Evolutionary conservation across 345 rosid species (phyloP).

Genomic region (Microthlaspi erraticum): DNA sequence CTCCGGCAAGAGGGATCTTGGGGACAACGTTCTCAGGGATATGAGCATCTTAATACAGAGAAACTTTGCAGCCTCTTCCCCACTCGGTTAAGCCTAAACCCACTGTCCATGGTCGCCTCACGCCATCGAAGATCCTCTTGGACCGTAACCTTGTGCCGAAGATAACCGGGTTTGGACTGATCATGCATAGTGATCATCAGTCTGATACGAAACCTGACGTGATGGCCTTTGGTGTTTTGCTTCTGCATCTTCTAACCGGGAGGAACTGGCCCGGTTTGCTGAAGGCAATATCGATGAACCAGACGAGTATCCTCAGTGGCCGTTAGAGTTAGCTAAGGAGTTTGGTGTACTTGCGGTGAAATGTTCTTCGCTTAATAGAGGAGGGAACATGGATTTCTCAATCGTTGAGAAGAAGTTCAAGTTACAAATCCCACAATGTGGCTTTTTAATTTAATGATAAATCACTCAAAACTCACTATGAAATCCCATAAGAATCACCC

Average conservation of each 20-base stretch:
- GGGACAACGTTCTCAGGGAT: slow-evolving; percentile 85
- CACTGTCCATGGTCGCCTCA: slow-evolving; percentile 60
- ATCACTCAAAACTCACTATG: too few species aligned
- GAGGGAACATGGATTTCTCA: slow-evolving; percentile 35
- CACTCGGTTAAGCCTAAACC: slow-evolving; percentile 64
- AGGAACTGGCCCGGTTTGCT: slow-evolving; percentile 59
- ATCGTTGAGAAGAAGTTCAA: too few species aligned
- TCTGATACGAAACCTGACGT: slow-evolving; percentile 49
- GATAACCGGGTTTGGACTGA: slow-evolving; percentile 45
- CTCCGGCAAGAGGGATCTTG: slow-evolving; percentile 87
- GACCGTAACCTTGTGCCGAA: slow-evolving; percentile 73
- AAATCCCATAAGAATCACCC: too few species aligned
- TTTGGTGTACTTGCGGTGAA: slow-evolving; percentile 56
- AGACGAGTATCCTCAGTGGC: slow-evolving; percentile 58
- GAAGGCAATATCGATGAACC: slow-evolving; percentile 47
- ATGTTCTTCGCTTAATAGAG: slow-evolving; percentile 48
- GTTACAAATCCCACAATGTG: too few species aligned
- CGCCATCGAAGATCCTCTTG: slow-evolving; percentile 61
- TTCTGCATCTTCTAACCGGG: slow-evolving; percentile 67
- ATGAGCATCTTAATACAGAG: slow-evolving; percentile 95
- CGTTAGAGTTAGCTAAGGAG: slow-evolving; percentile 59
- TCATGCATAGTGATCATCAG: slow-evolving; percentile 29
- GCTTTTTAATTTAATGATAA: too few species aligned
- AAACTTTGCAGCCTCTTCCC: slow-evolving; percentile 81
- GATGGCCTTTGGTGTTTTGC: slow-evolving; percentile 62